Evolutionary conservation across 176 grass and related monocot species (phyloP).

Genomic region (Musa troglodytarum): DNA sequence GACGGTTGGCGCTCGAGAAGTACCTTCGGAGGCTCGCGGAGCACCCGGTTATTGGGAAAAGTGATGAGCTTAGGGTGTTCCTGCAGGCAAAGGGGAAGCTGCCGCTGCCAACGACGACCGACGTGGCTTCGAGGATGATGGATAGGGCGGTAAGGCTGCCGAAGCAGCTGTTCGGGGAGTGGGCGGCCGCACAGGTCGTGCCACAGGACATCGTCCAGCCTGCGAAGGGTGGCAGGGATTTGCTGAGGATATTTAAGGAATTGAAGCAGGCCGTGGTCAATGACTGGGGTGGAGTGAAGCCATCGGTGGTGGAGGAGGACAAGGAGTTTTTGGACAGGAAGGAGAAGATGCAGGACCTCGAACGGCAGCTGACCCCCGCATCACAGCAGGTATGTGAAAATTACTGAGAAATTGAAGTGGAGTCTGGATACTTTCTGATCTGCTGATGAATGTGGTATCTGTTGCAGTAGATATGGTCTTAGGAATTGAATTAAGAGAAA

Average conservation of each 20-base stretch:
- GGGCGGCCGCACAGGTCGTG: slow-evolving; percentile 21
- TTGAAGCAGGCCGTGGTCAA: slow-evolving; percentile 68
- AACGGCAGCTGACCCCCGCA: slow-evolving; percentile 50
- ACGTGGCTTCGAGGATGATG: slow-evolving; percentile 79
- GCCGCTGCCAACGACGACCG: slow-evolving; percentile 65
- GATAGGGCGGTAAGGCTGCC: slow-evolving; percentile 73
- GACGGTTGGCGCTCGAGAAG: slow-evolving; percentile 53
- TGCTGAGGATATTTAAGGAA: slow-evolving; percentile 91
- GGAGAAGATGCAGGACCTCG: slow-evolving; percentile 70
- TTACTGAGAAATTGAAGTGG: not conserved
- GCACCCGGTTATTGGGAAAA: slow-evolving; percentile 63
- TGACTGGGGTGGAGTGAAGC: slow-evolving; percentile 73
- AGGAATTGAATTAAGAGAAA: not conserved
- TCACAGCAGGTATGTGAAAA: slow-evolving; percentile 56
- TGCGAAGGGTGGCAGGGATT: slow-evolving; percentile 85
- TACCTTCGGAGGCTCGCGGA: slow-evolving; percentile 72
- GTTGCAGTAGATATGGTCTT: not conserved
- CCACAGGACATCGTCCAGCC: slow-evolving; percentile 91
- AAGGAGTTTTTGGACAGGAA: slow-evolving; percentile 83
- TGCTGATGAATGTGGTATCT: too few relatives aligned
- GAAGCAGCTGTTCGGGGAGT: slow-evolving; percentile 59
- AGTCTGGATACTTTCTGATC: not conserved
- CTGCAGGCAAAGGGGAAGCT: slow-evolving; percentile 75
- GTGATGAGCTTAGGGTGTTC: slow-evolving; percentile 85
- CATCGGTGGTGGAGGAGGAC: slow-evolving; percentile 77